These are phyloP conservation scores for Blastocystis sp. DNA, from an alignment of 352 stramenopile species.

Conservation along the genomic window DNA sequence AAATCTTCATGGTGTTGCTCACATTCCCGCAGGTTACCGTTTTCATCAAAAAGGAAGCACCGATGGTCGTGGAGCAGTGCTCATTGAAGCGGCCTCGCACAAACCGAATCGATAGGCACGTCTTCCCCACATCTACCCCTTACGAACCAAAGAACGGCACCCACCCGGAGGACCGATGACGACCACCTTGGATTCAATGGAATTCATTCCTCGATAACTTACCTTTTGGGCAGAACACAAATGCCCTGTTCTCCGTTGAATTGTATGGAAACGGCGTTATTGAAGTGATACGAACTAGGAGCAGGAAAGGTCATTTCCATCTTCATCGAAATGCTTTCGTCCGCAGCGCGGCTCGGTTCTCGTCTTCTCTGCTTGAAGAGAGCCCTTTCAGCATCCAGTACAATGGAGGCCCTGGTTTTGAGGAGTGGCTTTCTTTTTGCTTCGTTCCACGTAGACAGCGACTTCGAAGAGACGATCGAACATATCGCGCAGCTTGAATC, in stretches of 20 bases:
- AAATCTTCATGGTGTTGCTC: slow-evolving; percentile 65
- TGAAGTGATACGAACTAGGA: background rate
- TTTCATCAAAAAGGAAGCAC: slow-evolving; percentile 67
- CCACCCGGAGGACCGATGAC: slow-evolving; percentile 58
- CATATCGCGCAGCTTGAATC: background rate
- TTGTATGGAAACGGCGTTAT: background rate
- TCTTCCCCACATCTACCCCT: slow-evolving; percentile 63
- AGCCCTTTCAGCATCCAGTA: background rate
- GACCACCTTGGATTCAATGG: slow-evolving; percentile 63
- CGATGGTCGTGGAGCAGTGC: slow-evolving; percentile 48
- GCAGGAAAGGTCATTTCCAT: background rate
- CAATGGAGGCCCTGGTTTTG: background rate
- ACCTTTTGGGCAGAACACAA: background rate
- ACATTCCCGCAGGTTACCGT: slow-evolving; percentile 51
- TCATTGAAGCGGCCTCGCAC: slow-evolving; percentile 39
- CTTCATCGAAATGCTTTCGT: background rate
- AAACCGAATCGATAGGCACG: slow-evolving; percentile 60
- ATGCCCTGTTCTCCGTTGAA: background rate
- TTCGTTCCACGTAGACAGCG: background rate
- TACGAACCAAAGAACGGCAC: background rate
- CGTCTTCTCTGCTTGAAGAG: background rate
- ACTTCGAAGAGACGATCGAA: background rate
- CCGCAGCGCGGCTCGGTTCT: background rate
- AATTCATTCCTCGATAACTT: slow-evolving; percentile 20
- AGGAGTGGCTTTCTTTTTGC: background rate